Evolutionary conservation across 768 basidiomycete species (phyloP).

Genomic region (Termitomyces titanicus): DNA sequence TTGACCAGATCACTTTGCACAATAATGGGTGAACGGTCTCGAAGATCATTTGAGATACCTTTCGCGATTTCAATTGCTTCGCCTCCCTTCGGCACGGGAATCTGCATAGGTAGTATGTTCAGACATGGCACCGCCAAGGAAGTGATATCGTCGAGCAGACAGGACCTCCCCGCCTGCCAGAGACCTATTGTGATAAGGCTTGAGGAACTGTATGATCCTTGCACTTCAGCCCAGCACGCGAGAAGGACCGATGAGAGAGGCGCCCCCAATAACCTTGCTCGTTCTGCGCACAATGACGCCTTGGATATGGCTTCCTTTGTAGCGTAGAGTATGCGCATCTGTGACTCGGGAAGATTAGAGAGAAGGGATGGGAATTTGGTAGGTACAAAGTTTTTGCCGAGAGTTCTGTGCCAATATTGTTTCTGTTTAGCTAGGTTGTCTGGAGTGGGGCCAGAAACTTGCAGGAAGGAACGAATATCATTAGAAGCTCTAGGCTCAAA

Average conservation of each 20-base stretch:
- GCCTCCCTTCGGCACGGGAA: conserved; percentile 16
- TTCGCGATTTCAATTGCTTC: conserved; percentile 25
- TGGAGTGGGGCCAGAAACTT: conserved; percentile 17
- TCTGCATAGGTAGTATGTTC: conserved; percentile 38
- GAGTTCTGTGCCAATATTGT: conserved; percentile 33
- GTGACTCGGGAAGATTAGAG: background rate
- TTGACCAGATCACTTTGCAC: conserved; percentile 36
- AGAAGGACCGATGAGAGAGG: conserved; percentile 38
- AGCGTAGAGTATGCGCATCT: conserved; percentile 13
- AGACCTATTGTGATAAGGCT: conserved; percentile 35
- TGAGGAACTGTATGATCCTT: conserved; percentile 25
- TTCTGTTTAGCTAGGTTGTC: conserved; percentile 20
- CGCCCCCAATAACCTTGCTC: conserved; percentile 32
- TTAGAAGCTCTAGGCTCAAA: conserved; percentile 17
- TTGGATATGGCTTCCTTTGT: conserved; percentile 13
- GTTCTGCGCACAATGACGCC: conserved; percentile 32
- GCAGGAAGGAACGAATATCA: conserved; percentile 26
- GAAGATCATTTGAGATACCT: conserved; percentile 31
- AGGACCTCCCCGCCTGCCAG: conserved; percentile 44
- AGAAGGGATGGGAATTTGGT: conserved; percentile 22
- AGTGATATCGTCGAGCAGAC: conserved; percentile 28
- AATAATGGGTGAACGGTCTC: conserved; percentile 32
- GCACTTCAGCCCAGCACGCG: conserved; percentile 40
- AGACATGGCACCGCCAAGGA: conserved; percentile 41
- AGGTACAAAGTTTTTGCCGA: conserved; percentile 25